These are phyloP conservation scores for Hanseniaspora sp. DNA, from an alignment of 1,139 yeast genomes.

Conservation along the genomic window DNA sequence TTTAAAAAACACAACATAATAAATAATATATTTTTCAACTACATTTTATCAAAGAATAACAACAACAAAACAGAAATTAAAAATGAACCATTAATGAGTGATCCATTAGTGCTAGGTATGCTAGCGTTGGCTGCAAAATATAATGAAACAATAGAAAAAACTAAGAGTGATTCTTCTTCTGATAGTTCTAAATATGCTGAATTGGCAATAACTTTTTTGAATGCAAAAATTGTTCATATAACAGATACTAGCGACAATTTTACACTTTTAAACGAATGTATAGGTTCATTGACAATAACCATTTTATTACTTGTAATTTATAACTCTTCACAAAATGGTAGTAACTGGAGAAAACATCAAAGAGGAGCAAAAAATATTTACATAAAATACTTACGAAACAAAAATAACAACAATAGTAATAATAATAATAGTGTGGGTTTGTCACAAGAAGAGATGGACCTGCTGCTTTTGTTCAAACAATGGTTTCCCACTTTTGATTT, in stretches of 20 bases:
- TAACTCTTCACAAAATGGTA: conserved; percentile 42
- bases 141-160: conserved; percentile 34
- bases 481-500: conserved; percentile 56
- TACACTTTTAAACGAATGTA: conserved; percentile 36
- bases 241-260: conserved; percentile 29
- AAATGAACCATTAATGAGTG: conserved; percentile 22
- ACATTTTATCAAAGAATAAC: conserved; percentile 33
- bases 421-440: conserved; percentile 34
- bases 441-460: conserved; percentile 33
- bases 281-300: conserved; percentile 49
- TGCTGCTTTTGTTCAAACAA: conserved; percentile 21
- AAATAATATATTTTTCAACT: conserved; percentile 39
- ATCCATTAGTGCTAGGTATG: conserved; percentile 45
- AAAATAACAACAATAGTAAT: conserved; percentile 16
- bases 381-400: conserved; percentile 31
- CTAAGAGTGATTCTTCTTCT: conserved; percentile 33
- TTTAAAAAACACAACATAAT: conserved; percentile 31
- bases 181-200: background rate
- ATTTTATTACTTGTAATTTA: conserved; percentile 49
- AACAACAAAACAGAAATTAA: conserved; percentile 28
- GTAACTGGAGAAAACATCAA: conserved; percentile 56
- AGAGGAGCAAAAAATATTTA: conserved; percentile 54
- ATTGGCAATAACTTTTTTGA: conserved; percentile 33
- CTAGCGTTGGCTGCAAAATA: conserved; percentile 49
- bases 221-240: conserved; percentile 43